Conservation (phyloP, 192 early-diverging fungal species). For the Podila verticillata region DNA sequence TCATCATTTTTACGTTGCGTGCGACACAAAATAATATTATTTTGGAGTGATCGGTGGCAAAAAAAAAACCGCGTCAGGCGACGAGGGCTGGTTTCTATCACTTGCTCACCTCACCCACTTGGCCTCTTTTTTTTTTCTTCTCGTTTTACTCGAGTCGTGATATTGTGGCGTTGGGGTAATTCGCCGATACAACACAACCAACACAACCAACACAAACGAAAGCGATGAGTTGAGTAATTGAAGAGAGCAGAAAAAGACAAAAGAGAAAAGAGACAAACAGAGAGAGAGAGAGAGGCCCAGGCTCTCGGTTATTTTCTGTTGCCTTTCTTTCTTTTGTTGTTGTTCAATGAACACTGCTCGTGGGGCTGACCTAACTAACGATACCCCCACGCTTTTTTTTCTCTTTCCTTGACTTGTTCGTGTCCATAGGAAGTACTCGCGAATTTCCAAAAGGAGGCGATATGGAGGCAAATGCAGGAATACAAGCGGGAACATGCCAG, state of each 20-base stretch:
- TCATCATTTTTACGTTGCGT: too few relatives aligned
- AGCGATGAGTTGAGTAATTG: too few relatives aligned
- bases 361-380: not conserved
- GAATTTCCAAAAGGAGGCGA: slow-evolving; percentile 73
- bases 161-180: not conserved
- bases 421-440: slow-evolving; percentile 23
- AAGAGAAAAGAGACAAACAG: not conserved
- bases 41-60: not conserved
- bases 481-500: slow-evolving; percentile 67
- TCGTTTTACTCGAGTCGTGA: not conserved
- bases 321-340: not conserved
- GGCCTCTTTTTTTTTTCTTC: not conserved
- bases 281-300: not conserved
- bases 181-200: not conserved
- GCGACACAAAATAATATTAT: too few relatives aligned
- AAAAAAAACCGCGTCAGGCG: not conserved
- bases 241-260: not conserved
- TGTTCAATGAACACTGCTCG: not conserved
- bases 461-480: slow-evolving; percentile 76
- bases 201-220: too few relatives aligned
- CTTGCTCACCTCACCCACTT: not conserved
- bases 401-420: not conserved
- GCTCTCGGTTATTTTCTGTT: not conserved
- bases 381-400: not conserved
- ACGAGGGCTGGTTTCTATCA: not conserved